phyloP scores from a whole-genome alignment of 176 grass and related monocot species.

The Oryza officinalis region DNA sequence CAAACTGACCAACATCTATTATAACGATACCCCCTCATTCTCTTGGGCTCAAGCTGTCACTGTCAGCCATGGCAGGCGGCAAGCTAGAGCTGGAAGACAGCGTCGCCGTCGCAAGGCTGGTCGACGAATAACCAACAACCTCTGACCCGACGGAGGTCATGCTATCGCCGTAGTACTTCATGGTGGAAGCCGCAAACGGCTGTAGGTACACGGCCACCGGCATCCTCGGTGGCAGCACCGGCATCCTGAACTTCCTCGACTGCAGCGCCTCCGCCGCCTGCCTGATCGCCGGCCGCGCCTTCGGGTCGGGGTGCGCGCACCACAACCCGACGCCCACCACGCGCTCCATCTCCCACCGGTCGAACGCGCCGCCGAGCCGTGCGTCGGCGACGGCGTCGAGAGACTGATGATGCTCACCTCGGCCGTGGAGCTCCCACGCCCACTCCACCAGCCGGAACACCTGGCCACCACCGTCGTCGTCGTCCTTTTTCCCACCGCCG shows the following conservation, averaged over 20 bases:
- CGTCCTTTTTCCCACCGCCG: not conserved
- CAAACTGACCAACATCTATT: no score
- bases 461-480: not conserved
- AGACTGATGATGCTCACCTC: no score
- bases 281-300: not conserved
- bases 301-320: slow-evolving; percentile 40
- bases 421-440: not conserved
- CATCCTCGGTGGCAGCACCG: not conserved
- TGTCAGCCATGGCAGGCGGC: not conserved
- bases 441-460: slow-evolving; percentile 29
- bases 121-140: not conserved
- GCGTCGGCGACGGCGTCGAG: not conserved
- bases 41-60: not conserved
- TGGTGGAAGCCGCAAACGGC: not conserved
- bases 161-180: not conserved
- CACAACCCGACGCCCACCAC: slow-evolving; percentile 39
- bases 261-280: not conserved
- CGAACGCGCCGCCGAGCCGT: not conserved
- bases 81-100: not conserved
- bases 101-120: not conserved
- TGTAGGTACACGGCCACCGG: slow-evolving; percentile 17
- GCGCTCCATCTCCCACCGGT: not conserved
- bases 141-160: not conserved
- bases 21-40: not conserved
- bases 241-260: slow-evolving; percentile 19